Conservation (phyloP, 2,329 filamentous ascomycete species). For the Remersonia thermophila region DNA sequence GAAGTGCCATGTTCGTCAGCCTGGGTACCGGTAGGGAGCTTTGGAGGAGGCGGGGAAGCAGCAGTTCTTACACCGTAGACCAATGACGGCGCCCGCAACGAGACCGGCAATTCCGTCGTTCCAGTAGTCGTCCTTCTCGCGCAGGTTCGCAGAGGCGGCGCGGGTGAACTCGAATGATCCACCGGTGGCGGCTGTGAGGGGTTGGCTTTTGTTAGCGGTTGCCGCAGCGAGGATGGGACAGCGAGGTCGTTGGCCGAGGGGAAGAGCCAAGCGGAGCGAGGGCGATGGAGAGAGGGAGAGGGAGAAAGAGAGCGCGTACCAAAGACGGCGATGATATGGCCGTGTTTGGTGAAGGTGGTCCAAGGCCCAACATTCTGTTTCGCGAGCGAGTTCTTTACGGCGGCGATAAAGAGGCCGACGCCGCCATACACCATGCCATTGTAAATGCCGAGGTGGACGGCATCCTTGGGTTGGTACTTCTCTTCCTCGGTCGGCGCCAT, state of each 20-base stretch:
- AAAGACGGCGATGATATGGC: constrained; percentile 57
- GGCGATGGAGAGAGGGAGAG: not conserved
- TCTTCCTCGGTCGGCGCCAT: constrained; percentile 23
- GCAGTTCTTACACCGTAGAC: constrained; percentile 51
- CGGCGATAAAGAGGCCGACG: constrained; percentile 40
- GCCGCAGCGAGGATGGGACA: too few species aligned
- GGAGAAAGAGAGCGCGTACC: constrained; percentile 42
- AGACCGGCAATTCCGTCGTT: constrained; percentile 69
- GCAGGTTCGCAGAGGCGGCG: constrained; percentile 68
- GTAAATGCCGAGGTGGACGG: constrained; percentile 42
- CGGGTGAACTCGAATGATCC: constrained; percentile 68
- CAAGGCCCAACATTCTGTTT: constrained; percentile 70
- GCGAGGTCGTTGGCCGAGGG: not conserved
- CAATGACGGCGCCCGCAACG: constrained; percentile 58
- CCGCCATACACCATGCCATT: constrained; percentile 43
- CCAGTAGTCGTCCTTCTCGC: constrained; percentile 68
- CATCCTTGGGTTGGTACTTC: constrained; percentile 36
- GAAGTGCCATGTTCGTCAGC: too few species aligned
- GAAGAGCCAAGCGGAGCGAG: not conserved
- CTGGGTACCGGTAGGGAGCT: constrained; percentile 1
- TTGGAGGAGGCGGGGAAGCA: not conserved
- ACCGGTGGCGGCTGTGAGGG: constrained; percentile 51
- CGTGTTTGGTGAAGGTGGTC: constrained; percentile 69
- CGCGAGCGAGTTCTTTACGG: constrained; percentile 72
- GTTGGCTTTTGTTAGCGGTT: constrained; percentile 2